Conservation (phyloP, 495 filamentous ascomycete species). For the Tuber magnatum region DNA sequence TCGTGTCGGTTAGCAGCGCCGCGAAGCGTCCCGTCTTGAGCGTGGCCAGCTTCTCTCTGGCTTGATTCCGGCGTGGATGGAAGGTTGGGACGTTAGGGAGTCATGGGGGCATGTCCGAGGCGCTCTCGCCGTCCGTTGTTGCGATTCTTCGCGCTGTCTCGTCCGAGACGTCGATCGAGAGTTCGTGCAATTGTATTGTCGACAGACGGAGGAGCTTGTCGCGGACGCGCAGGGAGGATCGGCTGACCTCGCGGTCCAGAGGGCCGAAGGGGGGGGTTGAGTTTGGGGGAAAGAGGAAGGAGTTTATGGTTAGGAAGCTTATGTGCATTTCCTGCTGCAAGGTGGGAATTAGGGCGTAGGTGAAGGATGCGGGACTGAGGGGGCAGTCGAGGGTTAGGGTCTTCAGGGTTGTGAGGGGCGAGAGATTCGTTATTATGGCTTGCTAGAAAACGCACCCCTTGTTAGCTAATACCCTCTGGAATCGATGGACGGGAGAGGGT, state of each 20-base stretch:
- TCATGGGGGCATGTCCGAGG: not conserved
- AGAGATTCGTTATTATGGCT: slow-evolving; percentile 10
- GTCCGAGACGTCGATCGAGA: slow-evolving; percentile 12
- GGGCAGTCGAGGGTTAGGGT: slow-evolving; percentile 14
- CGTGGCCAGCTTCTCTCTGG: slow-evolving; percentile 4
- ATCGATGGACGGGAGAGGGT: not conserved
- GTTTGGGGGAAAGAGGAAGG: not conserved
- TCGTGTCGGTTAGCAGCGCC: slow-evolving; percentile 3
- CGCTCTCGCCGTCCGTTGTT: not conserved
- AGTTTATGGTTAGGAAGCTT: slow-evolving; percentile 1
- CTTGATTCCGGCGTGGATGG: slow-evolving; percentile 10
- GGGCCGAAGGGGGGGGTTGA: not conserved
- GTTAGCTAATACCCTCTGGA: not conserved
- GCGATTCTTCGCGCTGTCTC: slow-evolving; percentile 8
- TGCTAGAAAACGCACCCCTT: not conserved
- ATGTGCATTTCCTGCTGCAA: not conserved
- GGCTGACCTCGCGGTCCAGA: not conserved
- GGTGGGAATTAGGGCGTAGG: not conserved
- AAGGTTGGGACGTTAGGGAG: not conserved
- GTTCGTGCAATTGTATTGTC: slow-evolving; percentile 1
- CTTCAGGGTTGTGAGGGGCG: slow-evolving; percentile 8
- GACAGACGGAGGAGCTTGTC: slow-evolving; percentile 4
- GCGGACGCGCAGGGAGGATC: not conserved
- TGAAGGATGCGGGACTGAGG: slow-evolving; percentile 16
- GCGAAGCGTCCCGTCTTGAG: not conserved